phyloP scores from a whole-genome alignment of 2,329 filamentous ascomycete genomes.

The Colletotrichum coccodes region DNA sequence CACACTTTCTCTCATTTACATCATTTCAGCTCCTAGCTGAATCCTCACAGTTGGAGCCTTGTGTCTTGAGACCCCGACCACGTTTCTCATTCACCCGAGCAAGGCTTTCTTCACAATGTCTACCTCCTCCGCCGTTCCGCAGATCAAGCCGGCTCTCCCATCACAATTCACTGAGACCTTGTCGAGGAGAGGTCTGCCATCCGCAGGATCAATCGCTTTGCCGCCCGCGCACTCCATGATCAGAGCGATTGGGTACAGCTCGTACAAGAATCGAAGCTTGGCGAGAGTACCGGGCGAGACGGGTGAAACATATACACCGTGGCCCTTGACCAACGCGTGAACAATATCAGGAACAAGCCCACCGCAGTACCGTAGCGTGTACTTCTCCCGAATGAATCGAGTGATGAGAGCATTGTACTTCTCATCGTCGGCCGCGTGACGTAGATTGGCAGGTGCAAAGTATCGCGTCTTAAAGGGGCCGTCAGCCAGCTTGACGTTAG shows the following conservation, averaged over 20 bases:
- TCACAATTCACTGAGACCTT: conserved; percentile 51
- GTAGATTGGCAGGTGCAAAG: conserved; percentile 71
- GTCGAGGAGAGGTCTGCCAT: conserved; percentile 54
- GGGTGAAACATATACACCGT: conserved; percentile 69
- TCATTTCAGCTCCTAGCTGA: neutral
- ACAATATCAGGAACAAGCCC: conserved; percentile 71
- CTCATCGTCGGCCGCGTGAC: conserved; percentile 61
- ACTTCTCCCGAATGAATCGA: conserved; percentile 60
- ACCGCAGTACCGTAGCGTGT: conserved; percentile 69
- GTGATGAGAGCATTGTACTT: conserved; percentile 60
- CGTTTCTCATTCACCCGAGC: conserved; percentile 26
- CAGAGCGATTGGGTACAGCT: conserved; percentile 68
- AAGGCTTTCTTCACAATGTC: conserved; percentile 43
- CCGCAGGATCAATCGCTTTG: conserved; percentile 59
- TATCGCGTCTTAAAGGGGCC: conserved; percentile 61
- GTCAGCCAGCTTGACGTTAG: conserved; percentile 48
- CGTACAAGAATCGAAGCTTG: conserved; percentile 68
- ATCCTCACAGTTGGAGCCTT: neutral
- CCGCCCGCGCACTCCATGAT: conserved; percentile 70
- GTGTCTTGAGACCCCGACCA: too few species aligned
- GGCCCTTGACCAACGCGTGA: conserved; percentile 68
- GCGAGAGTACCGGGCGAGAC: conserved; percentile 61
- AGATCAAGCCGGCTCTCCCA: conserved; percentile 61
- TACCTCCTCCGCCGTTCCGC: conserved; percentile 61
- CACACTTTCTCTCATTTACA: too few species aligned